A percentile compares a stretch with the other conserved stretches of the same genome.
phyloP scores from a whole-genome alignment of 805 yeast genomes.

The Lachancea thermotolerans region DNA sequence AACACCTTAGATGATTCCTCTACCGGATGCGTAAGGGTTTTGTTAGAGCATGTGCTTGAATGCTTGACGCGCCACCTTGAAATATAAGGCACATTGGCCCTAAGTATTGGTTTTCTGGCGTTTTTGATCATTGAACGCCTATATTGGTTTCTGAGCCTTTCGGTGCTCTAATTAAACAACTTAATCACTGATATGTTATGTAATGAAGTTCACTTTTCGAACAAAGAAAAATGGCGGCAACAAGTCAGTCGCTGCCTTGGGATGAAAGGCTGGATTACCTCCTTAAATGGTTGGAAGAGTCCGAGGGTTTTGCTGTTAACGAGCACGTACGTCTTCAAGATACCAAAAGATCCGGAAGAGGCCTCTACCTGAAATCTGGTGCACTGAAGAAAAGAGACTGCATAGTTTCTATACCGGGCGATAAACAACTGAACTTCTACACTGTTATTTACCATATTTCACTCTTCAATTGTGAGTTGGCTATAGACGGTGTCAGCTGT shows the following conservation, averaged over 20 bases:
- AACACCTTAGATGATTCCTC: conserved; percentile 31
- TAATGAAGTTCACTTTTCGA: no score
- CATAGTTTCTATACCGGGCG: conserved; percentile 51
- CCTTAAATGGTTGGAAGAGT: conserved; percentile 30
- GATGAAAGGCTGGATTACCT: conserved; percentile 16
- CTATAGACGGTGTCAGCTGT: conserved; percentile 5
- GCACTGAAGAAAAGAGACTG: conserved; percentile 36
- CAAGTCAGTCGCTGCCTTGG: neutral
- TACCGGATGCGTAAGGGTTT: conserved; percentile 26
- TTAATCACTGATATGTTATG: no score
- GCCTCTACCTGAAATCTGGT: conserved; percentile 40
- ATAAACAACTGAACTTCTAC: conserved; percentile 51
- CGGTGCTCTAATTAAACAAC: no score
- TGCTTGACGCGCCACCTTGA: neutral
- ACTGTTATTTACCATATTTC: conserved; percentile 44
- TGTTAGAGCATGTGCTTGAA: conserved; percentile 8
- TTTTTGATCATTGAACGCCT: no score
- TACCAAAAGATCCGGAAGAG: conserved; percentile 51
- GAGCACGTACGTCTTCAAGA: conserved; percentile 38
- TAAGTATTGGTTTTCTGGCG: no score
- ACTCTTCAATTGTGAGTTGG: conserved; percentile 25
- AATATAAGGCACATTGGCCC: neutral
- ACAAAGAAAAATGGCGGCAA: no score
- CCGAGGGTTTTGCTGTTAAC: conserved; percentile 31
- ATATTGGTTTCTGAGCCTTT: no score